phyloP scores from a whole-genome alignment of 129 eudicot genomes.

The Lonicera japonica region DNA sequence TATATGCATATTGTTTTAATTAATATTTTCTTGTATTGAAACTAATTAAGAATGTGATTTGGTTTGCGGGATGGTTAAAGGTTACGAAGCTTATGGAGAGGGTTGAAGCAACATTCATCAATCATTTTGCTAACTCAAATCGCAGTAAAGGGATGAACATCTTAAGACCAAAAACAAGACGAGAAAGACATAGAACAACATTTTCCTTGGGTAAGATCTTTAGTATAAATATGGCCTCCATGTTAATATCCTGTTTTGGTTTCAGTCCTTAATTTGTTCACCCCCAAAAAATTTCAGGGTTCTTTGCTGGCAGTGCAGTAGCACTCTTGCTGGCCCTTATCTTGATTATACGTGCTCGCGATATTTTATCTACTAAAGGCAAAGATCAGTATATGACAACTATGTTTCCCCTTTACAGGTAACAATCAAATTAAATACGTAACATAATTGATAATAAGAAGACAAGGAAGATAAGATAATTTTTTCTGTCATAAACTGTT shows the following conservation, averaged over 20 bases:
- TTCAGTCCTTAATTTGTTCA: not conserved
- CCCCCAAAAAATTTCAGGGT: constrained; percentile 22
- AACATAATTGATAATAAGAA: too few species aligned
- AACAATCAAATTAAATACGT: not conserved
- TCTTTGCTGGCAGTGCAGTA: constrained; percentile 32
- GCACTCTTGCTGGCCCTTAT: constrained; percentile 33
- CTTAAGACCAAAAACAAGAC: constrained; percentile 34
- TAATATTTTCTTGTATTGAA: constrained; percentile 1
- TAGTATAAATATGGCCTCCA: not conserved
- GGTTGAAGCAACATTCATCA: constrained; percentile 43
- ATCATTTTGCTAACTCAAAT: constrained; percentile 47
- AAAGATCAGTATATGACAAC: constrained; percentile 24
- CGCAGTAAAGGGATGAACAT: constrained; percentile 44
- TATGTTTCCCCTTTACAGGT: constrained; percentile 48
- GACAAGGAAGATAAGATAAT: too few species aligned
- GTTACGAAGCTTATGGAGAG: constrained; percentile 40
- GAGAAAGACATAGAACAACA: constrained; percentile 44
- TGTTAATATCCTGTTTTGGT: not conserved
- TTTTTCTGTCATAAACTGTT: too few species aligned
- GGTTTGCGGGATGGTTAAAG: too few species aligned
- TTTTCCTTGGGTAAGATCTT: constrained; percentile 31
- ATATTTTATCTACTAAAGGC: constrained; percentile 16
- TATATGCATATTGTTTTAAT: too few species aligned
- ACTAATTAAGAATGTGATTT: too few species aligned
- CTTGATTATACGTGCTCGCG: constrained; percentile 25